Percentiles rank a stretch among this genome's conserved stretches.
phyloP scores from a whole-genome alignment of 129 eudicot species.

The Solidago caesia region DNA sequence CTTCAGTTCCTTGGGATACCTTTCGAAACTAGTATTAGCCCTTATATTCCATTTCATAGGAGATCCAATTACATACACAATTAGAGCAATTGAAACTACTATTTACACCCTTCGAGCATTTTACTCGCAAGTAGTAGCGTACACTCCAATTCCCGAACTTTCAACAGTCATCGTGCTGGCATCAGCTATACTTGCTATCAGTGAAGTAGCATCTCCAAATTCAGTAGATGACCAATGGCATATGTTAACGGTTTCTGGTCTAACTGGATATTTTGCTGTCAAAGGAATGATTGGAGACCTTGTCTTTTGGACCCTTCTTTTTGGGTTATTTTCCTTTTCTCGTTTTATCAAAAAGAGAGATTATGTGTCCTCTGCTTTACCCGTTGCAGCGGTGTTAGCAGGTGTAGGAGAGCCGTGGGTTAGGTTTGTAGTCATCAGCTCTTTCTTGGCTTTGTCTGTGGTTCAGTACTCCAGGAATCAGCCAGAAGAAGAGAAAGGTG shows the following conservation, averaged over 20 bases:
- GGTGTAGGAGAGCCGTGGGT: slow-evolving; percentile 97
- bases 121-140: slow-evolving; percentile 60
- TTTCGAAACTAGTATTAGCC: slow-evolving; percentile 49
- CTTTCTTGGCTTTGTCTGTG: slow-evolving; percentile 54
- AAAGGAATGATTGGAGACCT: slow-evolving; percentile 64
- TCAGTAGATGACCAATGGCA: slow-evolving; percentile 77
- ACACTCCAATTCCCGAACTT: slow-evolving; percentile 68
- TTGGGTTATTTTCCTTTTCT: slow-evolving; percentile 58
- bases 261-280: slow-evolving; percentile 72
- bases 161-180: slow-evolving; percentile 60
- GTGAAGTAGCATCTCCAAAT: slow-evolving; percentile 67
- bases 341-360: slow-evolving; percentile 67
- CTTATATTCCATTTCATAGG: slow-evolving; percentile 65
- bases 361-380: slow-evolving; percentile 73
- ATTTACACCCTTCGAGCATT: slow-evolving; percentile 53
- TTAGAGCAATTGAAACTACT: slow-evolving; percentile 51
- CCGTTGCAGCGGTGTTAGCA: slow-evolving; percentile 72
- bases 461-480: slow-evolving; percentile 44
- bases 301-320: slow-evolving; percentile 59
- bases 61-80: slow-evolving; percentile 51
- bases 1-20: slow-evolving; percentile 42
- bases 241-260: slow-evolving; percentile 64
- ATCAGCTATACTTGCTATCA: slow-evolving; percentile 64
- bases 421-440: slow-evolving; percentile 46
- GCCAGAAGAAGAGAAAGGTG: slow-evolving; percentile 29